Percentiles rank a stretch among this genome's conserved stretches.
Evolutionary conservation across 768 basidiomycete genomes (phyloP).

Genomic region (Candolleomyces aberdarensis): DNA sequence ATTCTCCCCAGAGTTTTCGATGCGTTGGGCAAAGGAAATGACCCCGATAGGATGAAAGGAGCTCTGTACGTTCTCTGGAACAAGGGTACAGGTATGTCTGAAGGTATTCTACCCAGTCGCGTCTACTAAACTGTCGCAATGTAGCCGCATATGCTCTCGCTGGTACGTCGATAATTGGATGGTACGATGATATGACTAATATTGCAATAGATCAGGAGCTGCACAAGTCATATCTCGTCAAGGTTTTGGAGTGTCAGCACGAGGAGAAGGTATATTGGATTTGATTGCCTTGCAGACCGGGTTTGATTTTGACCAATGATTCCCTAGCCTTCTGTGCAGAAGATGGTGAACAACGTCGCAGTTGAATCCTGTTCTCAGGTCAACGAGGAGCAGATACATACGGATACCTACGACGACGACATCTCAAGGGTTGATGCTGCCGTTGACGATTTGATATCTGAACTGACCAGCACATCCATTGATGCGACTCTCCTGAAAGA

Average conservation of each 20-base stretch:
- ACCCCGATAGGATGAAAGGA: constrained; percentile 95
- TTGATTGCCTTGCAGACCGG: not conserved
- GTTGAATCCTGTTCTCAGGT: constrained; percentile 59
- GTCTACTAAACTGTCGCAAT: not conserved
- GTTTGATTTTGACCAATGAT: not conserved
- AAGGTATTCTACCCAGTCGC: not conserved
- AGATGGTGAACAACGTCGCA: constrained; percentile 59
- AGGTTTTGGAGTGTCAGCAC: constrained; percentile 73
- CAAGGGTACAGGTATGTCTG: constrained; percentile 58
- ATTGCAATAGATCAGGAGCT: constrained; percentile 47
- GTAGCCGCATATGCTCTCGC: constrained; percentile 66
- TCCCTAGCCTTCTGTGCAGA: constrained; percentile 70
- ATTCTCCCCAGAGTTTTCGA: constrained; percentile 58
- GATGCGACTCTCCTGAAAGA: constrained; percentile 40
- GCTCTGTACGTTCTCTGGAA: constrained; percentile 79
- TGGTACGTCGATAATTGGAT: constrained; percentile 37
- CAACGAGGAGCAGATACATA: constrained; percentile 62
- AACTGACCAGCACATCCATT: constrained; percentile 44
- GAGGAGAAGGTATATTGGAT: constrained; percentile 68
- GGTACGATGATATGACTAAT: not conserved
- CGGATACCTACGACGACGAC: constrained; percentile 54
- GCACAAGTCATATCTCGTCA: constrained; percentile 54
- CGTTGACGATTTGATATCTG: constrained; percentile 44
- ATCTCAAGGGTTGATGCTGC: constrained; percentile 45
- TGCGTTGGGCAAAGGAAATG: constrained; percentile 67